These are phyloP conservation scores for Ophiostoma piceae DNA, from an alignment of 2,329 filamentous ascomycete species.

Conservation along the genomic window DNA sequence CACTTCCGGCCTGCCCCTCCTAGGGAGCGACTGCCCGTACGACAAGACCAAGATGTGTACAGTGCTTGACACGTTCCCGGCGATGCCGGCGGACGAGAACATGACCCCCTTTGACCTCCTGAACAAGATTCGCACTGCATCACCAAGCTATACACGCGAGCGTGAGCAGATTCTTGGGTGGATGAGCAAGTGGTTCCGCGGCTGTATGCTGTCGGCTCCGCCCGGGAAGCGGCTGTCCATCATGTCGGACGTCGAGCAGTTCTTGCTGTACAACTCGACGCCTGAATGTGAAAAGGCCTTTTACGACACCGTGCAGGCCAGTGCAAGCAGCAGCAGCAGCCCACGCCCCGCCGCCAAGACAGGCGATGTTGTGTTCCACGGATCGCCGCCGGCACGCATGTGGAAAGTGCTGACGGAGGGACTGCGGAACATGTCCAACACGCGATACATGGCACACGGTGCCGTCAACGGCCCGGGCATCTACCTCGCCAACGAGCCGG, in stretches of 20 bases:
- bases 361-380: slow-evolving; percentile 28
- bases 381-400: slow-evolving; percentile 24
- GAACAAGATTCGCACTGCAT: slow-evolving; percentile 22
- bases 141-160: background rate
- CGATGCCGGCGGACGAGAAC: slow-evolving; percentile 20
- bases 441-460: slow-evolving; percentile 25
- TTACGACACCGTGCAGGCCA: slow-evolving; percentile 10
- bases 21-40: slow-evolving; percentile 26
- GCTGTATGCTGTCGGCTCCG: slow-evolving; percentile 29
- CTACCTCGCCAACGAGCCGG: slow-evolving; percentile 27
- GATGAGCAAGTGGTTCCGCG: slow-evolving; percentile 29
- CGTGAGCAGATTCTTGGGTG: slow-evolving; percentile 28
- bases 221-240: slow-evolving; percentile 25
- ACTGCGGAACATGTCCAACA: slow-evolving; percentile 26
- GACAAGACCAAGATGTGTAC: slow-evolving; percentile 18
- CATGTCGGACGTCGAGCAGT: slow-evolving; percentile 29
- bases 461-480: slow-evolving; percentile 24
- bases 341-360: background rate
- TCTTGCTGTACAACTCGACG: slow-evolving; percentile 28
- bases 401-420: slow-evolving; percentile 29
- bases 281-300: slow-evolving; percentile 28
- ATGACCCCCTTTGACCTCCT: slow-evolving; percentile 24
- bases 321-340: background rate
- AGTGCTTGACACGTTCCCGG: slow-evolving; percentile 29
- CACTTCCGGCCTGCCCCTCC: slow-evolving; percentile 22